phyloP scores from a whole-genome alignment of 1,284 basidiomycete species.

The Sparassis latifolia region DNA sequence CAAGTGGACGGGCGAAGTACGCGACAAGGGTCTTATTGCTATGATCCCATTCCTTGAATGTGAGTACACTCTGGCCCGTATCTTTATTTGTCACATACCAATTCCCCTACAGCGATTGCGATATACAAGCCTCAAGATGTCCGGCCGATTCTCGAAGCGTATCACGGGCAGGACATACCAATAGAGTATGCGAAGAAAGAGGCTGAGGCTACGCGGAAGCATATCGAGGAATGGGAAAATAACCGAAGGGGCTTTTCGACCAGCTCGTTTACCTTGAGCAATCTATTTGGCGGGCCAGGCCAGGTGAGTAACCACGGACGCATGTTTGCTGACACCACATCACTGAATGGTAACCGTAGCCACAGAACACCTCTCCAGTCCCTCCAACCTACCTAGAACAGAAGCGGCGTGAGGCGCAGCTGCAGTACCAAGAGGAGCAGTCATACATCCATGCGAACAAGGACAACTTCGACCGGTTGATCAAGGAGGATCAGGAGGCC shows the following conservation, averaged over 20 bases:
- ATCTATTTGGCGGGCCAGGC: conserved; percentile 49
- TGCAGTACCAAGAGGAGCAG: conserved; percentile 81
- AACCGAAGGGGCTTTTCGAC: conserved; percentile 38
- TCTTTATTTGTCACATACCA: background rate
- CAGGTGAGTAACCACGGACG: conserved; percentile 19
- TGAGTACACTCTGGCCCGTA: conserved; percentile 33
- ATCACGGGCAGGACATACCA: conserved; percentile 84
- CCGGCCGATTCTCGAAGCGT: conserved; percentile 80
- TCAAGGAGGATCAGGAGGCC: conserved; percentile 80
- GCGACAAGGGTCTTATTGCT: conserved; percentile 78
- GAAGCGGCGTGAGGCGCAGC: conserved; percentile 84
- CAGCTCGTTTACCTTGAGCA: conserved; percentile 50
- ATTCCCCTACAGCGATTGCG: conserved; percentile 60
- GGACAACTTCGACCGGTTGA: conserved; percentile 70
- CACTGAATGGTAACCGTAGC: conserved; percentile 10
- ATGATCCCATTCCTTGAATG: conserved; percentile 98
- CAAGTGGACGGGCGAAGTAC: conserved; percentile 81
- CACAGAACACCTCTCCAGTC: conserved; percentile 29
- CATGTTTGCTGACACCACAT: background rate
- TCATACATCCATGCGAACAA: conserved; percentile 83
- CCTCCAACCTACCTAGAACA: conserved; percentile 87
- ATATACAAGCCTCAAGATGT: conserved; percentile 86
- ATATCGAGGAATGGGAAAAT: conserved; percentile 80
- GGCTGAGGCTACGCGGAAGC: conserved; percentile 69
- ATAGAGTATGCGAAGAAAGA: conserved; percentile 87